These are phyloP conservation scores for Eucalyptus guilfoylei DNA, from an alignment of 345 rosid species.

Conservation along the genomic window DNA sequence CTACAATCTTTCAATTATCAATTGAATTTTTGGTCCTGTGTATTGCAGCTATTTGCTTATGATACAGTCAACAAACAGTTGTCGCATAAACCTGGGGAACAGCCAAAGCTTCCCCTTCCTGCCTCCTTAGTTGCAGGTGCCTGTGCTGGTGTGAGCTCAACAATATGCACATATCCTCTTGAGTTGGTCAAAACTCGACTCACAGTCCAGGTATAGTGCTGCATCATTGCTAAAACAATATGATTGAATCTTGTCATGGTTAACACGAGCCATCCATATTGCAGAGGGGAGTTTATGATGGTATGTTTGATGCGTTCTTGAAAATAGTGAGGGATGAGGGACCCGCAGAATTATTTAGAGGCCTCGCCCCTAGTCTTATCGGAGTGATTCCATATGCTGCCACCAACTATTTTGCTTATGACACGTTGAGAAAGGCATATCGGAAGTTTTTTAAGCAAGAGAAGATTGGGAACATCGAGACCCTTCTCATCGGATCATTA, in stretches of 20 bases:
- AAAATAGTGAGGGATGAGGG: slow-evolving; percentile 76
- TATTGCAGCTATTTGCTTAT: slow-evolving; percentile 70
- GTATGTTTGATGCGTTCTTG: slow-evolving; percentile 67
- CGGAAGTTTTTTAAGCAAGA: slow-evolving; percentile 59
- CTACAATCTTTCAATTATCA: not conserved
- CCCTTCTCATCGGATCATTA: slow-evolving; percentile 81
- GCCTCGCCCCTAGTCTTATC: slow-evolving; percentile 91
- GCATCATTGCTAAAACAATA: not conserved
- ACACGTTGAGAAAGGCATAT: slow-evolving; percentile 67
- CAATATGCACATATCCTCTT: slow-evolving; percentile 87
- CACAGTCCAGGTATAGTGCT: slow-evolving; percentile 62
- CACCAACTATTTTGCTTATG: slow-evolving; percentile 86
- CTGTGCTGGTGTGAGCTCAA: slow-evolving; percentile 97
- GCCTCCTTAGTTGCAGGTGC: slow-evolving; percentile 93
- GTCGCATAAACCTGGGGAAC: slow-evolving; percentile 61
- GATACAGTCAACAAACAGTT: slow-evolving; percentile 78
- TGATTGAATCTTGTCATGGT: not conserved
- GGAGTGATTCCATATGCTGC: slow-evolving; percentile 98
- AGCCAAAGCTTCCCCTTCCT: slow-evolving; percentile 55
- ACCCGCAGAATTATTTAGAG: slow-evolving; percentile 79
- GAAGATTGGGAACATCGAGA: slow-evolving; percentile 81
- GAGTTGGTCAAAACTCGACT: slow-evolving; percentile 89
- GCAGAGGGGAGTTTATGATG: slow-evolving; percentile 79
- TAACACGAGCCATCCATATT: not conserved
- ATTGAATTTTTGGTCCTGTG: not conserved